These are phyloP conservation scores for Sporopachydermia quercuum DNA, from an alignment of 805 yeast species.

Conservation along the genomic window DNA sequence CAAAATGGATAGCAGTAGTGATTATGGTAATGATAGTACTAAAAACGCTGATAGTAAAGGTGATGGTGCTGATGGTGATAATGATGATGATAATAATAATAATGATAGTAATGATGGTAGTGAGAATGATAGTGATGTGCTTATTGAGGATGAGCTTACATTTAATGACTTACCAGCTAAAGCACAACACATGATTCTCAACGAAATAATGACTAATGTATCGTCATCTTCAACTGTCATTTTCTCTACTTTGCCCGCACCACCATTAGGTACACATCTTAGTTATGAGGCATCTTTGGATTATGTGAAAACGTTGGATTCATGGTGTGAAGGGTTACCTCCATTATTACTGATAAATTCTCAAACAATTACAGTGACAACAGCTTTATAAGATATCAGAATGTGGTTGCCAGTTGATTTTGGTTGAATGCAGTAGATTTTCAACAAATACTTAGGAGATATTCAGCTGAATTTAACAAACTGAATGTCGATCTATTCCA, in stretches of 20 bases:
- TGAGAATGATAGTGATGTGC: slow-evolving; percentile 4
- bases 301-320: slow-evolving; percentile 59
- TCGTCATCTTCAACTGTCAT: slow-evolving; percentile 59
- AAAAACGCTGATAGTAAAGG: slow-evolving; percentile 12
- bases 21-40: slow-evolving; percentile 11
- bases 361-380: slow-evolving; percentile 91
- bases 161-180: slow-evolving; percentile 85
- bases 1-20: slow-evolving; percentile 5
- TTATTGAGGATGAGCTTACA: slow-evolving; percentile 23
- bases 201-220: slow-evolving; percentile 61
- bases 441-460: too few relatives aligned
- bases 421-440: too few relatives aligned
- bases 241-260: slow-evolving; percentile 84
- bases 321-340: slow-evolving; percentile 74
- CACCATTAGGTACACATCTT: slow-evolving; percentile 67
- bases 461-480: too few relatives aligned
- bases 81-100: slow-evolving; percentile 15
- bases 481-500: too few relatives aligned
- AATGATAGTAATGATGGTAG: too few relatives aligned
- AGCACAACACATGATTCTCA: slow-evolving; percentile 79
- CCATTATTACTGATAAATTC: slow-evolving; percentile 77
- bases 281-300: slow-evolving; percentile 54
- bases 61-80: slow-evolving; percentile 11
- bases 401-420: too few relatives aligned
- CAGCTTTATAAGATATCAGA: slow-evolving; percentile 48